Evolutionary conservation across 371 early-diverging fungal species (phyloP), one percentile per base, ranked within the genome.

Genomic region (Syncephalis fuscata): DNA sequence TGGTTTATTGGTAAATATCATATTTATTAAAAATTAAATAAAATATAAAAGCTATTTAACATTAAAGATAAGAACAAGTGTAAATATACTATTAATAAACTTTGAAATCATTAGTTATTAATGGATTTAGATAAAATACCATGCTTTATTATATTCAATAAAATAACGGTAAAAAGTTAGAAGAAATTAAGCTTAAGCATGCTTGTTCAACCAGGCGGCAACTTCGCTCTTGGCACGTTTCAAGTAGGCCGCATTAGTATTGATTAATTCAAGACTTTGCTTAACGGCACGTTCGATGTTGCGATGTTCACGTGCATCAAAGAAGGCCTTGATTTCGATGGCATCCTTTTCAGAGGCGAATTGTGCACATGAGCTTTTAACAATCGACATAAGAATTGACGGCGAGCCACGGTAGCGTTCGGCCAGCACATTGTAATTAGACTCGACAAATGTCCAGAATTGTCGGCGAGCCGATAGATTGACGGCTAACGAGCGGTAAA

Each of bases 211-310:
- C 92, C 92, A 95, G 1, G 65, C 61, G 16, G 70, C 65, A 11
- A 96, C 84, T 32, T 67, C 67, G 15, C 66, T 66, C 16, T 71
- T 56, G 55, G 92, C 91, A 45, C 88, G 69, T 45, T 71, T 59
- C 41, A 89, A 61, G 88, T 92, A 92, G 42, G 71, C 64, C 8
- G 88, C 75, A 53, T 75, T 80, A 48, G 76, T 67, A 9, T 76
- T 64, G 48, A 89, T 74, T n/a, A 68, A 72, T 66, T 96, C 97
- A 16, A 93, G 56, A 25, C 82, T 75, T 61, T 95, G 96, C 37
- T 85, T 71, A 17, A 92, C 48, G 19, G 78, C 69, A 27, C 89
- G 67, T 27, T 66, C 74, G 59, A 81, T 76, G 42, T 73, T 66
- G 54, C 71, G 73, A n/a, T 78, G 78, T 49, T 88, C 74, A 61